Base-by-base conservation (phyloP, 169 alveolate species). In the Plasmodium inui region DNA sequence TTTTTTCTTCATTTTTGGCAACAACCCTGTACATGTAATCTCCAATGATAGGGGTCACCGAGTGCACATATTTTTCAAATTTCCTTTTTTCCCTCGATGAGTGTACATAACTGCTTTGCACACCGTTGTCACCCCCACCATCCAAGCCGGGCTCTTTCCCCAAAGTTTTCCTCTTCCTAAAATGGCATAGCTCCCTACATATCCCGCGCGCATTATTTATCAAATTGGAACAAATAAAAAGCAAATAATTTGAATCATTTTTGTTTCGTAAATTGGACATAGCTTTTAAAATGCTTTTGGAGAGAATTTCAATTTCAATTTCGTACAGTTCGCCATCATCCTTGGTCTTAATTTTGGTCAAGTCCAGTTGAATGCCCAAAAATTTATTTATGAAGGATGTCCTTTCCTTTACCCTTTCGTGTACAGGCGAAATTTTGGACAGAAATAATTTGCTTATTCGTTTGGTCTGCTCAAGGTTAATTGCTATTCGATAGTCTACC, bases 21-120 rank as follows among this genome's bases (percentile, higher is more conserved):
- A 89, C 94, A 9, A 89, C 90, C 37, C 94, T 89, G 26, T 79
- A 89, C 94, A 89, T 89, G 17, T 89, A 89, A 14, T 89, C 94
- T 10, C 94, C 94, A 2, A 79, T 53, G 32, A 89, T n/a, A 7
- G 94, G 94, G 6, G 72, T 22, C 10, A 89, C 94, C 14, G 82
- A 57, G 19, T 89, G 88, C 1, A 89, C 34, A 44, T 89, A 79
- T 89, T 78, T 89, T 89, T 89, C 46, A 41, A 89, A 89, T 32
- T 57, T 61, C 19, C 17, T 30, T 89, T 61, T 79, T 67, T 89
- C 94, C 50, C 46, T 89, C 53, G 32, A 14, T 3, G 94, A 30
- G 53, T n/a, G 94, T 28, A 19, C 8, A 57, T 57, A 79, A 22
- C 22, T 41, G 17, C 67, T 19, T 53, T 37, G 83, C 32, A 30